These are phyloP conservation scores for Porogramme epimiltina DNA, from an alignment of 1,284 basidiomycete species.

Conservation along the genomic window DNA sequence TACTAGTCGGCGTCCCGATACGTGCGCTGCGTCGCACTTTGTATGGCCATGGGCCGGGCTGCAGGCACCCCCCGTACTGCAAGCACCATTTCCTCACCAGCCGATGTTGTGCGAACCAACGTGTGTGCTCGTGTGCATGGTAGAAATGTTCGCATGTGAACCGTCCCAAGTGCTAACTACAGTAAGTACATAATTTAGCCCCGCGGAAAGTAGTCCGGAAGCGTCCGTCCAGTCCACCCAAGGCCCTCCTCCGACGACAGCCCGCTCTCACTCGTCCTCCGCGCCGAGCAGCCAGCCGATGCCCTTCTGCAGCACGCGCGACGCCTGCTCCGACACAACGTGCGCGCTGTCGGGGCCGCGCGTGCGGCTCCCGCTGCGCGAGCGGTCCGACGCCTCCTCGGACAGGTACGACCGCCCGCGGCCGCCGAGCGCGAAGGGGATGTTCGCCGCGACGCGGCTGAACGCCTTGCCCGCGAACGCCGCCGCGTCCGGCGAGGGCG, in stretches of 20 bases:
- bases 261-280: conserved; percentile 54
- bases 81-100: conserved; percentile 2
- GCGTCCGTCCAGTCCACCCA: too few species aligned
- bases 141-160: neutral
- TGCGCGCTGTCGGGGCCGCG: conserved; percentile 50
- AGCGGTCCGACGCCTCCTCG: conserved; percentile 39
- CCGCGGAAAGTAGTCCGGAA: neutral
- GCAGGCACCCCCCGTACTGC: conserved; percentile 7
- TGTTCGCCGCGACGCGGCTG: conserved; percentile 75
- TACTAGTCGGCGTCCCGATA: conserved; percentile 7
- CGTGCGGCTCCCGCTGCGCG: conserved; percentile 43
- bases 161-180: neutral
- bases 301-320: conserved; percentile 74
- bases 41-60: conserved; percentile 5
- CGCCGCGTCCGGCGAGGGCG: conserved; percentile 71
- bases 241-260: too few species aligned
- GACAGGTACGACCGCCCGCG: conserved; percentile 48
- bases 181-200: conserved; percentile 2
- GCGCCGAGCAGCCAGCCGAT: conserved; percentile 88
- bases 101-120: too few species aligned
- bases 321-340: conserved; percentile 71
- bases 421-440: conserved; percentile 62
- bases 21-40: too few species aligned
- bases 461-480: conserved; percentile 75
- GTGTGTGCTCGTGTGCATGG: neutral